These are phyloP conservation scores for Colletotrichum sp. DNA, from an alignment of 2,329 filamentous ascomycete species.

Conservation along the genomic window DNA sequence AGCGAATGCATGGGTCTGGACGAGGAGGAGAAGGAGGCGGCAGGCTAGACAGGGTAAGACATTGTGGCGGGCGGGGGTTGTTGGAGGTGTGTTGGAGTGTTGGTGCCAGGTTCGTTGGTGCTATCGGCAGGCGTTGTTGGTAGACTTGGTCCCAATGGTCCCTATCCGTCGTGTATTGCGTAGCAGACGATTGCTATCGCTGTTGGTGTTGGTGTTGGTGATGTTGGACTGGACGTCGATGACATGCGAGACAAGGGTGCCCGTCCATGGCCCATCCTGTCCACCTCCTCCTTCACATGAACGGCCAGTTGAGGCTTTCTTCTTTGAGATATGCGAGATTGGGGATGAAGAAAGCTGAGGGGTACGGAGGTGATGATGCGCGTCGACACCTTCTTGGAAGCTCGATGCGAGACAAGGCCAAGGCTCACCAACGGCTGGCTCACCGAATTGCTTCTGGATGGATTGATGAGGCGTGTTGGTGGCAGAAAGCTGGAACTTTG, in stretches of 20 bases:
- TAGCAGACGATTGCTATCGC: neutral
- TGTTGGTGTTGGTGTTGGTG: neutral
- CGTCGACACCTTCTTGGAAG: neutral
- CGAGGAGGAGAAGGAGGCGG: neutral
- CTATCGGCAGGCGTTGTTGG: neutral
- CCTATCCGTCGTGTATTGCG: neutral
- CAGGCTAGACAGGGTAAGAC: neutral
- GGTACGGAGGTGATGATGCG: neutral
- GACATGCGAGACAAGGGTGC: neutral
- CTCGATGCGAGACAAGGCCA: neutral
- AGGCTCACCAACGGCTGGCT: neutral
- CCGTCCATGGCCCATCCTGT: neutral
- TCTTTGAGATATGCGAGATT: neutral
- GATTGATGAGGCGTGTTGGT: neutral
- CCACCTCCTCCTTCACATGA: neutral
- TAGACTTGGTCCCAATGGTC: neutral
- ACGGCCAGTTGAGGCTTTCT: neutral
- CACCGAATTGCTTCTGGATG: neutral
- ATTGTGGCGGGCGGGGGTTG: neutral
- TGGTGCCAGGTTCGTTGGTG: neutral
- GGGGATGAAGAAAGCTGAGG: conserved; percentile 2
- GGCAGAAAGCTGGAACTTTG: neutral
- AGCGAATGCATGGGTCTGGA: neutral
- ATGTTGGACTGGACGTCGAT: neutral
- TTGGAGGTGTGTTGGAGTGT: neutral